These are phyloP conservation scores for Xanthoconium separans DNA, from an alignment of 1,284 basidiomycete genomes.

Conservation along the genomic window DNA sequence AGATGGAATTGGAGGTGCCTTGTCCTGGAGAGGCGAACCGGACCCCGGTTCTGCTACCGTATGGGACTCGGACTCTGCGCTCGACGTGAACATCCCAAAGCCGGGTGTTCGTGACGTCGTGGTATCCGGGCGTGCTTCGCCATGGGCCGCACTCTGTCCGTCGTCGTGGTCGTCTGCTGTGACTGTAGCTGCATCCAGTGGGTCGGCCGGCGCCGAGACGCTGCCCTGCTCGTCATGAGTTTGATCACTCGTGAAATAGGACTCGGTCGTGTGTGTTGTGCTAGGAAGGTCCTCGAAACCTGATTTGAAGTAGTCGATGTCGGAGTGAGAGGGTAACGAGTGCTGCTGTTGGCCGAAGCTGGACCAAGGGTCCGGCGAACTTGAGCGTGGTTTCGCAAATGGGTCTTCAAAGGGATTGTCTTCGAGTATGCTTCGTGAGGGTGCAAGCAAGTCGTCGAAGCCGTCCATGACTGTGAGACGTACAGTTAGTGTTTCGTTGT, in stretches of 20 bases:
- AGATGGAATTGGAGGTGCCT: conserved; percentile 1
- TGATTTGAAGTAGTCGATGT: conserved; percentile 32
- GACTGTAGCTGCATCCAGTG: conserved; percentile 44
- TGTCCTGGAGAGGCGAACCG: conserved; percentile 8
- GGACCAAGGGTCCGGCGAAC: conserved; percentile 78
- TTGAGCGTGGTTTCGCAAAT: conserved; percentile 57
- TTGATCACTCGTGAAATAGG: conserved; percentile 18
- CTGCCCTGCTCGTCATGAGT: conserved; percentile 18
- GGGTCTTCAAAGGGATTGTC: conserved; percentile 78
- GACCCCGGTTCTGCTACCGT: conserved; percentile 12
- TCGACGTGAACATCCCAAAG: conserved; percentile 25
- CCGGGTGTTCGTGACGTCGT: conserved; percentile 25
- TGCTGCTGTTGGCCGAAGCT: conserved; percentile 37
- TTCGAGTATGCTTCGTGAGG: conserved; percentile 59
- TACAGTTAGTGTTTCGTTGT: background rate
- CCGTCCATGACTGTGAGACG: conserved; percentile 48
- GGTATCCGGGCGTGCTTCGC: conserved; percentile 11
- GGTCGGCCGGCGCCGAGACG: conserved; percentile 34
- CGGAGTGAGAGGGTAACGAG: conserved; percentile 18
- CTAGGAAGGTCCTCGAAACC: conserved; percentile 35
- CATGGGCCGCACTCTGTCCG: conserved; percentile 30
- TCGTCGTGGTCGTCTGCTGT: conserved; percentile 39
- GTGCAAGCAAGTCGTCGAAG: conserved; percentile 77
- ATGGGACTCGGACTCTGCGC: conserved; percentile 10
- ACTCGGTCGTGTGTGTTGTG: conserved; percentile 27